Conservation (phyloP, 1,284 basidiomycete species). For the Puccinia triticina region DNA sequence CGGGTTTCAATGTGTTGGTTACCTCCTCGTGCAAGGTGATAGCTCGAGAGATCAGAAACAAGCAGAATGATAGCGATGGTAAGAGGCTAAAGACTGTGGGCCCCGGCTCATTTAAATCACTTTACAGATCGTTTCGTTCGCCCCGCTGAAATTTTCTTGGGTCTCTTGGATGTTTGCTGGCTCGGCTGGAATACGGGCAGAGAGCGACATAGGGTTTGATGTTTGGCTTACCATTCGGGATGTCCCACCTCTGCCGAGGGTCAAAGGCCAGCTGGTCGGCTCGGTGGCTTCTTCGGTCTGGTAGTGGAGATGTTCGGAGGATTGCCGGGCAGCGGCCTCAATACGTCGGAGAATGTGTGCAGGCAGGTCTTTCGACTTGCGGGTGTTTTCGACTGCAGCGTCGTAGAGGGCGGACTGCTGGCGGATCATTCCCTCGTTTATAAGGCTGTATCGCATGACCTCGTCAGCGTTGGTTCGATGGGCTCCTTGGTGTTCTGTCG, state of each 20-base stretch:
- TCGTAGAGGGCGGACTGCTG: conserved; percentile 42
- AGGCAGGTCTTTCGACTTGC: conserved; percentile 35
- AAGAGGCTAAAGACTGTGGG: not conserved
- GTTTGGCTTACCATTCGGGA: conserved; percentile 33
- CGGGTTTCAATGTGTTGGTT: conserved; percentile 2
- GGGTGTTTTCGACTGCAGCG: conserved; percentile 42
- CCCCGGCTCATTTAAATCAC: conserved; percentile 13
- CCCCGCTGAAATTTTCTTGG: conserved; percentile 21
- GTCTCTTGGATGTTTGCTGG: conserved; percentile 7
- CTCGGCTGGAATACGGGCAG: not conserved
- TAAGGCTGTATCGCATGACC: conserved; percentile 38
- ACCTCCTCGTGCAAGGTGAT: conserved; percentile 26
- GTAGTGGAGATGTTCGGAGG: not conserved
- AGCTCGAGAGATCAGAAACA: not conserved
- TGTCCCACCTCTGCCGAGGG: conserved; percentile 33
- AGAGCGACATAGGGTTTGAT: not conserved
- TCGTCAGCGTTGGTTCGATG: not conserved
- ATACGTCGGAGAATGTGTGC: conserved; percentile 17
- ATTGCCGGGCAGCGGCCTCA: conserved; percentile 1
- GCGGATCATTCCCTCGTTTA: conserved; percentile 33
- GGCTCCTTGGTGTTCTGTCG: not conserved
- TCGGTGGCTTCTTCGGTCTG: not conserved
- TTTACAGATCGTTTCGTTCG: conserved; percentile 8
- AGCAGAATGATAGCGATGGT: not conserved
- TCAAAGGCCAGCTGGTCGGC: not conserved